phyloP scores from a whole-genome alignment of 805 yeast genomes.

The Maudiozyma barnettii region DNA sequence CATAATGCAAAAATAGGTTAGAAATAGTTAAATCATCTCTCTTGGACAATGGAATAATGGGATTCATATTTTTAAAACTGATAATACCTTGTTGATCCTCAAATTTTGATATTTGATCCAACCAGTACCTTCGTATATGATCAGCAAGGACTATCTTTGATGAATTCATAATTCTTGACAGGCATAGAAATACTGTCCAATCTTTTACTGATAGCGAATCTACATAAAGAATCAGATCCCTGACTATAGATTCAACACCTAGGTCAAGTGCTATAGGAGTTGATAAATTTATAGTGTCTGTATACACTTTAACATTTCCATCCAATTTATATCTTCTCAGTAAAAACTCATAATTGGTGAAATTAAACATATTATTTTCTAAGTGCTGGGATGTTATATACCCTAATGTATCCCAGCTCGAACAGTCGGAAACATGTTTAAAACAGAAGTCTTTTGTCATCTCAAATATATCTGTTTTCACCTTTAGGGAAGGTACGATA shows the following conservation, averaged over 20 bases:
- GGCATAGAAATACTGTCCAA: slow-evolving; percentile 23
- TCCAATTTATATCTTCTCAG: not conserved
- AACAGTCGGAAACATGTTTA: slow-evolving; percentile 22
- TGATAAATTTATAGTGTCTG: no score
- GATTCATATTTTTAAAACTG: slow-evolving; percentile 6
- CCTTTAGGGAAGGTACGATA: slow-evolving; percentile 6
- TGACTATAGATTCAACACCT: not conserved
- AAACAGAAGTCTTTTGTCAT: slow-evolving; percentile 21
- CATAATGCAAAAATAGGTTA: not conserved
- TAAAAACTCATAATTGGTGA: slow-evolving; percentile 6
- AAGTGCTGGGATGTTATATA: slow-evolving; percentile 13
- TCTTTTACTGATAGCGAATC: slow-evolving; percentile 12
- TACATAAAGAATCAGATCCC: slow-evolving; percentile 8
- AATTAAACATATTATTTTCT: slow-evolving; percentile 3
- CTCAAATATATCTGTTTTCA: slow-evolving; percentile 7
- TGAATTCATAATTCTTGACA: slow-evolving; percentile 6
- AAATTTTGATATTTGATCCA: slow-evolving; percentile 4
- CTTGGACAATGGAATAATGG: slow-evolving; percentile 7
- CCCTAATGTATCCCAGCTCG: slow-evolving; percentile 29
- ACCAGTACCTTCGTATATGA: slow-evolving; percentile 10
- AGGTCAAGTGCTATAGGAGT: no score
- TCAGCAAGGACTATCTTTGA: not conserved
- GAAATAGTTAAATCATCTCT: slow-evolving; percentile 3
- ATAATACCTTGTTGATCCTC: slow-evolving; percentile 7
- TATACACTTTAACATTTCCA: no score